phyloP scores from a whole-genome alignment of 352 stramenopile species.

The Globisporangium barbulae region DNA sequence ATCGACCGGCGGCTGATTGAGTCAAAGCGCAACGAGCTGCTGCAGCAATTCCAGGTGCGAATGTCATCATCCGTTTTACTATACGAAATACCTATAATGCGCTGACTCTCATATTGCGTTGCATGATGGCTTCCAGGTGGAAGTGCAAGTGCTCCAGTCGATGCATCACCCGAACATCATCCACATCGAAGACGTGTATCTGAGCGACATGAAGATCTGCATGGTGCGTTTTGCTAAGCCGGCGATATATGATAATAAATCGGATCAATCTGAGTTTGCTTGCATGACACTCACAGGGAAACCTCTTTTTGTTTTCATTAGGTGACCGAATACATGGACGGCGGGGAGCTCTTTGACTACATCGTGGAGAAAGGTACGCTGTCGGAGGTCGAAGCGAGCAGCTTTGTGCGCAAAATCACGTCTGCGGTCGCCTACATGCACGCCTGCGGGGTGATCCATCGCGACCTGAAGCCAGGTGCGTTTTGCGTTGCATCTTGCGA shows the following conservation, averaged over 20 bases:
- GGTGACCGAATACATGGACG: constrained; percentile 88
- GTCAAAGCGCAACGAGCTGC: constrained; percentile 68
- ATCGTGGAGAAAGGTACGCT: constrained; percentile 89
- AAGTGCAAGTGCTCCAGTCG: constrained; percentile 89
- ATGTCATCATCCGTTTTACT: neutral
- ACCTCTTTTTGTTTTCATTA: constrained; percentile 18
- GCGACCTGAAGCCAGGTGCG: constrained; percentile 87
- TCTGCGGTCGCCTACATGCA: constrained; percentile 90
- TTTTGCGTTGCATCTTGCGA: neutral
- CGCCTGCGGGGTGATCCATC: constrained; percentile 81
- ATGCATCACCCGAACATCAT: constrained; percentile 91
- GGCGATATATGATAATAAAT: neutral
- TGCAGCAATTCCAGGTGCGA: constrained; percentile 84
- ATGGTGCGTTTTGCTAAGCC: constrained; percentile 40
- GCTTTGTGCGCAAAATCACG: constrained; percentile 88
- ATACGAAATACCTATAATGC: neutral
- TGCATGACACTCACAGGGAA: neutral
- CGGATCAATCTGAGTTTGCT: neutral
- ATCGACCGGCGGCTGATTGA: constrained; percentile 80
- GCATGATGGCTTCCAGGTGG: constrained; percentile 37
- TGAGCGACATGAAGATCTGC: constrained; percentile 83
- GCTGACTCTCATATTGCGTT: neutral
- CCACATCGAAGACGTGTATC: constrained; percentile 84
- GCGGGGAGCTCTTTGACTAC: constrained; percentile 90
- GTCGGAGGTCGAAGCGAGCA: constrained; percentile 83